These are phyloP conservation scores for Aspergillus novoparasiticus DNA, from an alignment of 2,329 filamentous ascomycete species.

Conservation along the genomic window DNA sequence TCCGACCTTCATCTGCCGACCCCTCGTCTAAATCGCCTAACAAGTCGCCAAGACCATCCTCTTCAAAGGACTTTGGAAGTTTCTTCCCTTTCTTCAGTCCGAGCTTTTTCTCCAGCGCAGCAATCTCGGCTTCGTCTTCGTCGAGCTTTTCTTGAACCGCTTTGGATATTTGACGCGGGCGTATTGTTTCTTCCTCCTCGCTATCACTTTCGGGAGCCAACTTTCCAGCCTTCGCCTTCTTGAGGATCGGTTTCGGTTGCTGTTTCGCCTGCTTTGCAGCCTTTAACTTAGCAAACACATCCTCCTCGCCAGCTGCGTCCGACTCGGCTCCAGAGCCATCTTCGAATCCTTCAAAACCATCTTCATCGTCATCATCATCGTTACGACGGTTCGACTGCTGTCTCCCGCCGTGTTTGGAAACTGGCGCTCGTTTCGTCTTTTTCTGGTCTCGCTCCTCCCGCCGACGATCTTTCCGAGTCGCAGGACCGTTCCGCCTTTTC, in stretches of 20 bases:
- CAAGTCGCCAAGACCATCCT: constrained; percentile 81
- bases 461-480: constrained; percentile 64
- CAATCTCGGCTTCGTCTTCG: constrained; percentile 86
- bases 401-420: constrained; percentile 13
- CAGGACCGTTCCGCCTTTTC: constrained; percentile 31
- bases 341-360: constrained; percentile 30
- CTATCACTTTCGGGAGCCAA: constrained; percentile 32
- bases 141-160: constrained; percentile 66
- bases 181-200: constrained; percentile 26
- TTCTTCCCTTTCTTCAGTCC: constrained; percentile 79
- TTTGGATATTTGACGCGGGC: constrained; percentile 32
- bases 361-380: constrained; percentile 9
- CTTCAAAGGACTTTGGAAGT: constrained; percentile 70
- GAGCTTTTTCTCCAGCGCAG: constrained; percentile 81
- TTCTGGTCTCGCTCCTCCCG: constrained; percentile 67
- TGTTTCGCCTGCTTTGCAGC: constrained; percentile 25
- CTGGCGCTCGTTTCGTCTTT: constrained; percentile 48
- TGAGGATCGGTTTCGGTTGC: constrained; percentile 39
- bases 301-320: constrained; percentile 24
- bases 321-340: constrained; percentile 25
- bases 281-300: constrained; percentile 23
- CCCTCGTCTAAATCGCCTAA: constrained; percentile 67
- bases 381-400: constrained; percentile 14
- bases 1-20: constrained; percentile 52
- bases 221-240: constrained; percentile 33